Base-by-base conservation (phyloP, 2,329 filamentous ascomycete genomes). In the Pestalotiopsis sp. region DNA sequence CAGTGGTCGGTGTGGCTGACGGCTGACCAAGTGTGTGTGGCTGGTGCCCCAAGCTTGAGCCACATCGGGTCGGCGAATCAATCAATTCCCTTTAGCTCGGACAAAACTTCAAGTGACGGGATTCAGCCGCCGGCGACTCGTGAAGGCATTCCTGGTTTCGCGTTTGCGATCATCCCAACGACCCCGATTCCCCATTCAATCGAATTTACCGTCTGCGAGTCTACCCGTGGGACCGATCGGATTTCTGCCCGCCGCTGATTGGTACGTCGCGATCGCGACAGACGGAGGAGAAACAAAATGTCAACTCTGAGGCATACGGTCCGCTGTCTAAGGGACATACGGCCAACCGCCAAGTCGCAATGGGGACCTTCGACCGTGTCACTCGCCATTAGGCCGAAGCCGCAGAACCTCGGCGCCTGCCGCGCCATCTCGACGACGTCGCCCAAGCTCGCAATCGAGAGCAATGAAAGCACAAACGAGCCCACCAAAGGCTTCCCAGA, bases 241-340 rank as follows among this genome's bases (percentile, higher is more conserved):
- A 61, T 2, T n/a, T 14, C 59, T 20, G 36, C 31, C 17, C 36
- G 59, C 45, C 31, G 52, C 61, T 56, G 49, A 69, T 69, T 67
- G 68, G 59, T 27, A 67, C 61, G 65, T 27, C 61, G 68, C 67
- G 27, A 25, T 25, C 25, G 23, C 57, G 41, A 65, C 52, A 52
- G 52, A 23, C 2, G 17, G 14, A 52, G 17, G 67, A 36, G 31
- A 36, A 36, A 9, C 63, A 38, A 36, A 13, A 79, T 79, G 77
- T 76, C 76, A 62, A 71, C 77, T 74, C 71, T 78, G 65, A 75
- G 75, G 72, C 73, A 73, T 69, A 69, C 75, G 66, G 69, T 70
- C 67, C 76, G 77, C 68, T 79, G 75, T 74, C 72, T 78, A 71
- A 74, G 76, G 71, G 73, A 74, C 68, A 64, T 77, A 27, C 71